Conservation (phyloP, 2,329 filamentous ascomycete genomes). For the Aspergillus pseudoterreus region DNA sequence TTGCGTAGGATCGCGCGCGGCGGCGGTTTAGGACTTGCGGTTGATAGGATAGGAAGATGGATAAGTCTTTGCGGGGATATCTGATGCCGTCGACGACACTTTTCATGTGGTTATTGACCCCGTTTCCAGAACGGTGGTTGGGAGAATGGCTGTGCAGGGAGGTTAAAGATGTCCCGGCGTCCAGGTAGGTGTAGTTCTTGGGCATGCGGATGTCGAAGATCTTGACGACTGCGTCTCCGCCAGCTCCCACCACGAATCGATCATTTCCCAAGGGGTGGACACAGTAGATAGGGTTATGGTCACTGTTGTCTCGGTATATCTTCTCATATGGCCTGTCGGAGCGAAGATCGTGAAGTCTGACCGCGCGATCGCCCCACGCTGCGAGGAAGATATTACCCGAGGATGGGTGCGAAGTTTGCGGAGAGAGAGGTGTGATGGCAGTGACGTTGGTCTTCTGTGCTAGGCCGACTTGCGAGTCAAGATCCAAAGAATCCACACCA, state of each 20-base stretch:
- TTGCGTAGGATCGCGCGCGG: conserved; percentile 13
- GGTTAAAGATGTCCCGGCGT: conserved; percentile 16
- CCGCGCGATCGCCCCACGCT: conserved; percentile 57
- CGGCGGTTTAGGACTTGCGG: conserved; percentile 14
- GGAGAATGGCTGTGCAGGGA: conserved; percentile 2
- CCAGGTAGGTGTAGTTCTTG: conserved; percentile 31
- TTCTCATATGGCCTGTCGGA: conserved; percentile 46
- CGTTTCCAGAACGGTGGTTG: not conserved
- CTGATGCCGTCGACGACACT: not conserved
- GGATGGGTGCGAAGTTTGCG: conserved; percentile 18
- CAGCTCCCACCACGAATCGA: conserved; percentile 54
- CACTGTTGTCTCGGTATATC: conserved; percentile 54
- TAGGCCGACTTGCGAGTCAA: conserved; percentile 19
- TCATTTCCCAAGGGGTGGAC: conserved; percentile 55
- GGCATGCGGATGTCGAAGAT: conserved; percentile 59
- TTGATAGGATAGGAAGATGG: conserved; percentile 40
- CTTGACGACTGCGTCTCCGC: conserved; percentile 57
- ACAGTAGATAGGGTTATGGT: conserved; percentile 57
- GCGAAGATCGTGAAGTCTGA: conserved; percentile 60
- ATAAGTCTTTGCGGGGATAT: conserved; percentile 33
- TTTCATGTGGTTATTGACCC: not conserved
- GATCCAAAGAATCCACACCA: conserved; percentile 35
- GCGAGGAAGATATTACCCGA: conserved; percentile 55
- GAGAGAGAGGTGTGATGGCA: conserved; percentile 35
- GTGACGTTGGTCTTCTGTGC: conserved; percentile 27